Conservation (phyloP, 306 rosid species). For the Luffa aegyptiaca region DNA sequence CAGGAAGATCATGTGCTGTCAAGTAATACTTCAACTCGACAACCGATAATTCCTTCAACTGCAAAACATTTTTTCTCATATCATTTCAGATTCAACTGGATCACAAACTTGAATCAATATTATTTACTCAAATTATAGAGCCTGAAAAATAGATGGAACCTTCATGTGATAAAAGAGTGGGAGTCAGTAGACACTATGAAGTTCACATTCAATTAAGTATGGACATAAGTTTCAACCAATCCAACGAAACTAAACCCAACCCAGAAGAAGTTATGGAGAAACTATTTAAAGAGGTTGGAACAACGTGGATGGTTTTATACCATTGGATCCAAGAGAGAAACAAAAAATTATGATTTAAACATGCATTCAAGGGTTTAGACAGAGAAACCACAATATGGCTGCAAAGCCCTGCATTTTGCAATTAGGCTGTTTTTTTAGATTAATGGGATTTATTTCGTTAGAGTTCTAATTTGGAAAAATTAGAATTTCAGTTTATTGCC, state of each 20-base stretch:
- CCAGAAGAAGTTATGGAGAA: neutral
- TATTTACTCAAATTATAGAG: neutral
- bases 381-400: neutral
- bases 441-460: too few species aligned
- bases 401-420: too few species aligned
- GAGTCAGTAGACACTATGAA: neutral
- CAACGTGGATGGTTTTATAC: neutral
- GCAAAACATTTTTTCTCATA: slow-evolving; percentile 24
- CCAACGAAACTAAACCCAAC: neutral
- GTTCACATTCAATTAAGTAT: neutral
- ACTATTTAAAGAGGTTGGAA: neutral
- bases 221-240: neutral
- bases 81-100: neutral
- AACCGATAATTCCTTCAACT: slow-evolving; percentile 83
- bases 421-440: too few species aligned
- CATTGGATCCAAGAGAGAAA: neutral
- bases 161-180: neutral
- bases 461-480: too few species aligned
- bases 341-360: neutral
- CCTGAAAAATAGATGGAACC: neutral
- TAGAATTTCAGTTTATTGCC: too few species aligned
- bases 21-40: slow-evolving; percentile 63
- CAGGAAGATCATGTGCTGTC: slow-evolving; percentile 66
- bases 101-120: neutral
- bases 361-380: neutral